Conservation (phyloP, 2,329 filamentous ascomycete genomes). For the Pseudocercospora fuligena region DNA sequence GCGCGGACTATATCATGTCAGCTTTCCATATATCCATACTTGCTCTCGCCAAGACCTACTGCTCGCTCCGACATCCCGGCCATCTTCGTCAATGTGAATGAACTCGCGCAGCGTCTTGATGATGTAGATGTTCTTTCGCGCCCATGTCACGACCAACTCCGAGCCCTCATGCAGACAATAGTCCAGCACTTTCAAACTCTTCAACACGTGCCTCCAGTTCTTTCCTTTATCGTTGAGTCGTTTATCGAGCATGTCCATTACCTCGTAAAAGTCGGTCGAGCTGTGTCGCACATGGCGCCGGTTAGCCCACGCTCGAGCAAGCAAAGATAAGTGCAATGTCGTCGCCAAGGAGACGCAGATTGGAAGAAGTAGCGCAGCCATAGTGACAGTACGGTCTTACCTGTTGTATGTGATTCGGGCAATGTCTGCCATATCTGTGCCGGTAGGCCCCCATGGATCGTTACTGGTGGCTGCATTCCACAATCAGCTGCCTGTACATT, state of each 20-base stretch:
- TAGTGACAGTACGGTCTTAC: slow-evolving; percentile 59
- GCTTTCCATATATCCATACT: slow-evolving; percentile 16
- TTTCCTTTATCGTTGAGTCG: slow-evolving; percentile 98
- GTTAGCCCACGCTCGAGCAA: slow-evolving; percentile 5
- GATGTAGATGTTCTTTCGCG: slow-evolving; percentile 96
- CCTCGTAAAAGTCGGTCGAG: slow-evolving; percentile 97
- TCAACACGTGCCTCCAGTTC: slow-evolving; percentile 98
- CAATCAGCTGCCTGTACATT: slow-evolving; percentile 23
- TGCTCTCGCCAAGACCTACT: slow-evolving; percentile 62
- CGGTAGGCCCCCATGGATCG: slow-evolving; percentile 96
- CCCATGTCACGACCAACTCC: slow-evolving; percentile 96
- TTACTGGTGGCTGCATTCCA: slow-evolving; percentile 85
- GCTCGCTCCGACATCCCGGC: slow-evolving; percentile 93
- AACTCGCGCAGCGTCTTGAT: slow-evolving; percentile 99
- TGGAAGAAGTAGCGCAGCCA: neutral
- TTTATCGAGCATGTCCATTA: slow-evolving; percentile 99
- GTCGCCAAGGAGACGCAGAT: neutral
- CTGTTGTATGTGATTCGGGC: slow-evolving; percentile 97
- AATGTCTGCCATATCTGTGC: slow-evolving; percentile 98
- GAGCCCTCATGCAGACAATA: slow-evolving; percentile 98
- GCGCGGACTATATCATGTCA: slow-evolving; percentile 74
- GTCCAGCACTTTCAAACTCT: slow-evolving; percentile 95
- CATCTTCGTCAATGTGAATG: slow-evolving; percentile 93
- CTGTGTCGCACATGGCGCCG: slow-evolving; percentile 51
- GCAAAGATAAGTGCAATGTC: neutral